Evolutionary conservation across 1,139 yeast genomes (phyloP), one percentile per base, ranked within the genome.

Genomic region (Taphrina communis): DNA sequence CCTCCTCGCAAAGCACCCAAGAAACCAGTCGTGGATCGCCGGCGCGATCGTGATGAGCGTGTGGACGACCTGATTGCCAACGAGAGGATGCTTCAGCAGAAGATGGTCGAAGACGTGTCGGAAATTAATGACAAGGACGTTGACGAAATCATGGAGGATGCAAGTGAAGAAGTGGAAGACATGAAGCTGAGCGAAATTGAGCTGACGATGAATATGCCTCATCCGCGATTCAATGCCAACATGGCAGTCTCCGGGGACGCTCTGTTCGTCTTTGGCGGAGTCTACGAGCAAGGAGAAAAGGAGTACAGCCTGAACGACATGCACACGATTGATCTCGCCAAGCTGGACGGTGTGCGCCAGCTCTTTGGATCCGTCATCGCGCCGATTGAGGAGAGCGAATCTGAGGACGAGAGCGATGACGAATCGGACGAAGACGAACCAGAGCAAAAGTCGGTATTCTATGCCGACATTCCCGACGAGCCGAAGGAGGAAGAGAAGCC

Each of bases 261-360:
- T 0, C 81, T 92, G 70, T 94, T 87, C 77, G 88, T 94, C n/a
- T 92, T 85, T 76, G 97, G 98, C 38, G 99, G 99, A 74, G 85
- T 88, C 42, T 94, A 88, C 85, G 99, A 94, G 78, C 80, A 84
- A 59, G 97, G 93, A 6, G 98, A 93, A 67, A 87, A 84, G 71
- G 99, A 94, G 76, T 90, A 83, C 76, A 85, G 86, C 67, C 83
- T 94, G 73, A 97, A 94, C 76, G 88, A 96, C 6, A 84, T 94
- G 78, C 94, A 94, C 76, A 84, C 93, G 41, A 83, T 94, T 69
- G 97, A 94, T 78, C 81, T 94, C 73, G 92, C 92, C 62, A 89
- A 88, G 75, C 80, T 93, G 66, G 97, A 94, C 75, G 97, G 98
- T 9, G 87, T 91, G 65, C 60, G 67, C 25, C 59, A 63, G 50